phyloP scores from a whole-genome alignment of 2,329 filamentous ascomycete species.

The Exophiala viscosa region DNA sequence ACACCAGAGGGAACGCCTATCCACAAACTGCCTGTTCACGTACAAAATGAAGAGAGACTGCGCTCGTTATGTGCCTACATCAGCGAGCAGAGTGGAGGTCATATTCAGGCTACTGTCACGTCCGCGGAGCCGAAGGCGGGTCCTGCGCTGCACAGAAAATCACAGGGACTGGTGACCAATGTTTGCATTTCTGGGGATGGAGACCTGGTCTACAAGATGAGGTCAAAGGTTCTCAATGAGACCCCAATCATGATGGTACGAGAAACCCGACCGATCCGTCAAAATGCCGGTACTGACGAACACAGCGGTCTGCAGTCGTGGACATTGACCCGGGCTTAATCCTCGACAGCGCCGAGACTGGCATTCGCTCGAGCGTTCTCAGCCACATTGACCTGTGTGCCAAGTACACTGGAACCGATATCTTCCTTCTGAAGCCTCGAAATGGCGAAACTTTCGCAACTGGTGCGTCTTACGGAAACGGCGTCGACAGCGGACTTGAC shows the following conservation, averaged over 20 bases:
- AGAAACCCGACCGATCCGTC: constrained; percentile 3
- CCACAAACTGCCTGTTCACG: constrained; percentile 87
- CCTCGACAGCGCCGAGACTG: constrained; percentile 66
- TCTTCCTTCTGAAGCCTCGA: constrained; percentile 91
- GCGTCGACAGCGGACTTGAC: constrained; percentile 76
- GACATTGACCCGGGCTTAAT: constrained; percentile 91
- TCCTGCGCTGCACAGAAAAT: constrained; percentile 44
- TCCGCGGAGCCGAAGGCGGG: constrained; percentile 73
- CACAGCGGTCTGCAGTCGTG: constrained; percentile 82
- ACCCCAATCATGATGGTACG: constrained; percentile 89
- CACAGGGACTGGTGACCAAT: constrained; percentile 68
- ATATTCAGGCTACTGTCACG: constrained; percentile 79
- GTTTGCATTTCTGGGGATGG: constrained; percentile 86
- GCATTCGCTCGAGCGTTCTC: constrained; percentile 71
- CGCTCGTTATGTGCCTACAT: constrained; percentile 77
- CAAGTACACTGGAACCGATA: constrained; percentile 86
- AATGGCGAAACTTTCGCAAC: constrained; percentile 73
- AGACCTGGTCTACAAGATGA: constrained; percentile 83
- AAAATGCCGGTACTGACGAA: constrained; percentile 19
- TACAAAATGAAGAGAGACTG: constrained; percentile 76
- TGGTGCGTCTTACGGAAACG: constrained; percentile 61
- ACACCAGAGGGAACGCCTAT: constrained; percentile 79
- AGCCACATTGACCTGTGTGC: constrained; percentile 85
- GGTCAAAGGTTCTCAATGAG: constrained; percentile 84
- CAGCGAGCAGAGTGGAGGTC: constrained; percentile 62